Evolutionary conservation across 139 green algal species (phyloP).

Genomic region (Chlorella vulgaris): DNA sequence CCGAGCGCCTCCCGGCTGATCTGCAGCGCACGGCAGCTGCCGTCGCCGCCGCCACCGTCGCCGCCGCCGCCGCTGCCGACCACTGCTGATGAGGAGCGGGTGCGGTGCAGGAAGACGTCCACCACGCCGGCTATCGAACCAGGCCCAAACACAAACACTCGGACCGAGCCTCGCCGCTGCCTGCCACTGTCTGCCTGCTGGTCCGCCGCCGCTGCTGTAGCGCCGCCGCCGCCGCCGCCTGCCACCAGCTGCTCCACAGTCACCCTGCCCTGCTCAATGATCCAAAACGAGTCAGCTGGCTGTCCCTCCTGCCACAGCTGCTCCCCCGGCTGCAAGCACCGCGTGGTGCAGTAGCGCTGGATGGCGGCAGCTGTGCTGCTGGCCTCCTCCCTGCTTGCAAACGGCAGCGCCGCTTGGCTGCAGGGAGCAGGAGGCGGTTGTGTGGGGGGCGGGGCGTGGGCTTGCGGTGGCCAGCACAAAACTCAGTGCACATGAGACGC

Average conservation of each 20-base stretch:
- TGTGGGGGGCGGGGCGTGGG: background rate
- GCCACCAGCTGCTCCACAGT: constrained; percentile 2
- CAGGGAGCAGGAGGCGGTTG: background rate
- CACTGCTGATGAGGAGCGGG: background rate
- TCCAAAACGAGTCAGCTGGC: background rate
- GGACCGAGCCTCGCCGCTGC: background rate
- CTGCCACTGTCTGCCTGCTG: background rate
- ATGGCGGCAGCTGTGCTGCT: background rate
- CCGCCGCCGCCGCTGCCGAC: background rate
- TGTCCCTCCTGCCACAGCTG: constrained; percentile 14
- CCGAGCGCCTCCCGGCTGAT: background rate
- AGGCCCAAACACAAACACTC: constrained; percentile 11
- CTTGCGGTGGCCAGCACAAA: too few species aligned
- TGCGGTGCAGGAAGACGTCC: constrained; percentile 4
- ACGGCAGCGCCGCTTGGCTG: constrained; percentile 18
- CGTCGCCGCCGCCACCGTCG: background rate
- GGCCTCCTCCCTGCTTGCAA: background rate
- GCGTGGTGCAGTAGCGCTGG: background rate
- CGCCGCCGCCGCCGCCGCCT: background rate
- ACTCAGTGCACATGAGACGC: too few species aligned
- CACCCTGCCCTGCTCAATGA: background rate
- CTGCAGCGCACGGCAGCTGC: constrained; percentile 7
- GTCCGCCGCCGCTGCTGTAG: background rate
- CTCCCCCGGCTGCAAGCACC: background rate
- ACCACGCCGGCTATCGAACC: background rate